A percentile compares a stretch with the other conserved stretches of the same genome.
Conservation (phyloP, 345 rosid genomes). For the Rhizophora mangle region DNA sequence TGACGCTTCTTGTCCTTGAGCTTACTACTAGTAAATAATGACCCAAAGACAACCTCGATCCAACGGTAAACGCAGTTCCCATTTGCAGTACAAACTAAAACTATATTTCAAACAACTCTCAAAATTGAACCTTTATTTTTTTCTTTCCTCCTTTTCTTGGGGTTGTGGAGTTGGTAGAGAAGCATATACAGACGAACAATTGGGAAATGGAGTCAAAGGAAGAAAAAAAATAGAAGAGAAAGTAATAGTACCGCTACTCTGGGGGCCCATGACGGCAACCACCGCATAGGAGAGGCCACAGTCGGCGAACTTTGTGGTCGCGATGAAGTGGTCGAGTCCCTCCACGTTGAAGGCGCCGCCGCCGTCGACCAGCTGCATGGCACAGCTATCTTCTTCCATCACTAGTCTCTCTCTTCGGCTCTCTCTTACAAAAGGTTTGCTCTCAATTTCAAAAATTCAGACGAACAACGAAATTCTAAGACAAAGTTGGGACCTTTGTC, state of each 20-base stretch:
- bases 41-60: too few species aligned
- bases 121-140: too few species aligned
- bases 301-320: slow-evolving; percentile 42
- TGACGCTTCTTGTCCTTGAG: too few species aligned
- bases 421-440: background rate
- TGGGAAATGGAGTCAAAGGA: background rate
- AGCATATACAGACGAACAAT: background rate
- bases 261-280: slow-evolving; percentile 90
- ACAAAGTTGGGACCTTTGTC: too few species aligned
- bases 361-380: slow-evolving; percentile 62
- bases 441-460: too few species aligned
- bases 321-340: slow-evolving; percentile 57
- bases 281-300: slow-evolving; percentile 82
- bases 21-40: too few species aligned
- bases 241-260: slow-evolving; percentile 48
- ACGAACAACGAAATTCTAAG: too few species aligned
- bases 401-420: background rate
- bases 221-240: background rate
- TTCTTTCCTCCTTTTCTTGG: too few species aligned
- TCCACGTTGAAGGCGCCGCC: slow-evolving; percentile 52
- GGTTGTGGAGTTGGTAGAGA: too few species aligned
- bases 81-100: too few species aligned
- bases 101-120: too few species aligned
- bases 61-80: too few species aligned
- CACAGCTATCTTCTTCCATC: slow-evolving; percentile 41